A percentile compares a stretch with the other conserved stretches of the same genome.
Evolutionary conservation across 1,284 basidiomycete species (phyloP).

Genomic region (Exsudoporus floridanus): DNA sequence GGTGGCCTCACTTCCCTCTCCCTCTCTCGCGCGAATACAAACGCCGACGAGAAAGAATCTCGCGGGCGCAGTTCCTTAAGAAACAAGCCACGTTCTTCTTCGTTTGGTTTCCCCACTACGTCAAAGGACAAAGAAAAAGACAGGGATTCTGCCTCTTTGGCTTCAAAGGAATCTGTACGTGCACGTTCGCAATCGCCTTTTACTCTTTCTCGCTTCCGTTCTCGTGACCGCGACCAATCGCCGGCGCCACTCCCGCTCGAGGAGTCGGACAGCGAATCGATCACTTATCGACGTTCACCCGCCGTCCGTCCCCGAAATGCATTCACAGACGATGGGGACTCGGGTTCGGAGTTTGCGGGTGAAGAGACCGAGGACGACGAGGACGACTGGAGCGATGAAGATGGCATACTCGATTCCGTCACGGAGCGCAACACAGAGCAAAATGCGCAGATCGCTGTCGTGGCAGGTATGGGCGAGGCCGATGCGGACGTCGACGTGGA

Average conservation of each 20-base stretch:
- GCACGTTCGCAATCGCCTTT: conserved; percentile 75
- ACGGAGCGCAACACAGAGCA: conserved; percentile 72
- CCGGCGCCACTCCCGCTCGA: conserved; percentile 70
- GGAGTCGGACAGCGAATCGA: conserved; percentile 63
- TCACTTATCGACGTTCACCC: conserved; percentile 36
- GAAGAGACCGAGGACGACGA: conserved; percentile 49
- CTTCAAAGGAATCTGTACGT: conserved; percentile 39
- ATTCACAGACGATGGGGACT: conserved; percentile 54
- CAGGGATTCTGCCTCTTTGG: conserved; percentile 24
- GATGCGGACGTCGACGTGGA: conserved; percentile 44
- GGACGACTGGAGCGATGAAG: conserved; percentile 53
- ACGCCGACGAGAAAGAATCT: conserved; percentile 34
- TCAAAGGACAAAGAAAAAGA: conserved; percentile 31
- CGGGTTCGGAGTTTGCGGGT: conserved; percentile 52
- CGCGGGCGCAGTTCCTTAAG: conserved; percentile 49
- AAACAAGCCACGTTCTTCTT: conserved; percentile 54
- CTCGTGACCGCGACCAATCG: conserved; percentile 57
- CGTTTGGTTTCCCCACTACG: conserved; percentile 28
- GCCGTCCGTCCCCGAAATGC: conserved; percentile 50
- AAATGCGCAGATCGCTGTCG: conserved; percentile 63
- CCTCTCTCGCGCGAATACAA: conserved; percentile 52
- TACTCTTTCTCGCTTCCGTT: conserved; percentile 56
- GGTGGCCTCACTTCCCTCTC: conserved; percentile 61
- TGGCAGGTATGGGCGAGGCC: conserved; percentile 33
- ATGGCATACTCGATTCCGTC: conserved; percentile 65